These are phyloP conservation scores for Cordyceps militaris DNA, from an alignment of 2,329 filamentous ascomycete genomes.

Conservation along the genomic window DNA sequence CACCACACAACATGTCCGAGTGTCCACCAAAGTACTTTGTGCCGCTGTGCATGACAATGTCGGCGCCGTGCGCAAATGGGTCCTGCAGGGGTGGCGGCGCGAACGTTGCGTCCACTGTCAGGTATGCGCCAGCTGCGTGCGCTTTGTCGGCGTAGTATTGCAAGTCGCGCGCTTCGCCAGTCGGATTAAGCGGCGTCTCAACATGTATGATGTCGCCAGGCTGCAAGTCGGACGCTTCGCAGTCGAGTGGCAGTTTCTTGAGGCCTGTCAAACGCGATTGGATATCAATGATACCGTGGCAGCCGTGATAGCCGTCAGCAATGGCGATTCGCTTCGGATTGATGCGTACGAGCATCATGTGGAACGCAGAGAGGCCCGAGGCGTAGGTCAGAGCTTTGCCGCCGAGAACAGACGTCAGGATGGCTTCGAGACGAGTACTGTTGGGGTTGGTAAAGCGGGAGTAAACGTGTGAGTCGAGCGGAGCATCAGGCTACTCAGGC, in stretches of 20 bases:
- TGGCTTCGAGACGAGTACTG: slow-evolving; percentile 74
- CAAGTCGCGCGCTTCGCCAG: slow-evolving; percentile 72
- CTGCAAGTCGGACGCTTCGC: slow-evolving; percentile 56
- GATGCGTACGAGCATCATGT: slow-evolving; percentile 75
- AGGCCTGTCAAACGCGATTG: slow-evolving; percentile 70
- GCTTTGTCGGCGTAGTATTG: slow-evolving; percentile 65
- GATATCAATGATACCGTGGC: slow-evolving; percentile 74
- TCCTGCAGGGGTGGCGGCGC: slow-evolving; percentile 84
- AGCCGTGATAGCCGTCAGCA: slow-evolving; percentile 84
- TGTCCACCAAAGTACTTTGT: slow-evolving; percentile 97
- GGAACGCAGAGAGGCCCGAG: slow-evolving; percentile 81
- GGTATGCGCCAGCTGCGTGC: slow-evolving; percentile 61
- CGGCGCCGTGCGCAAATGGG: slow-evolving; percentile 73
- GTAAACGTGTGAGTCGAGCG: slow-evolving; percentile 67
- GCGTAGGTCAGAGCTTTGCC: slow-evolving; percentile 69
- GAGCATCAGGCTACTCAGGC: slow-evolving; percentile 36
- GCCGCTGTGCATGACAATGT: slow-evolving; percentile 84
- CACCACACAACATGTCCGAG: slow-evolving; percentile 85
- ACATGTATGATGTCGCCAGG: slow-evolving; percentile 81
- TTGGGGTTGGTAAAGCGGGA: slow-evolving; percentile 75
- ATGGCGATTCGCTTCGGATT: slow-evolving; percentile 81
- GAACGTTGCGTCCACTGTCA: slow-evolving; percentile 88
- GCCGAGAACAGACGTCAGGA: slow-evolving; percentile 67
- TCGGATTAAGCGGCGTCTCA: slow-evolving; percentile 90
- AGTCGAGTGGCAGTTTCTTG: slow-evolving; percentile 63